Evolutionary conservation across 305 asterid species (phyloP), one percentile per base, ranked within the genome.

Genomic region (Ajuga reptans): DNA sequence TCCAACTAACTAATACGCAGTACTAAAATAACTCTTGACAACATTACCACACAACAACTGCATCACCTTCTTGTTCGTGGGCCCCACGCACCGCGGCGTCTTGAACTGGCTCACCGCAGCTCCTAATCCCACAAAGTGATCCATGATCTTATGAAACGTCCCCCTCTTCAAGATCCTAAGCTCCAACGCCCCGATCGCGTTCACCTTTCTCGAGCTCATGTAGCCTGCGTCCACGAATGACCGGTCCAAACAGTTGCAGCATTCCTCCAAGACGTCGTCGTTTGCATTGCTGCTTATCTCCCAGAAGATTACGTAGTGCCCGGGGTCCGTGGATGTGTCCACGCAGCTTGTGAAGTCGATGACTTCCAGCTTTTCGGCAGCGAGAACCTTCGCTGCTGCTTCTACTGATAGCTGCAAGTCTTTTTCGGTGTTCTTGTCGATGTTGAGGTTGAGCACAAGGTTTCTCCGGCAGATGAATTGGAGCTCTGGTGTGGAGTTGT

Each of bases 41-140:
- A 81, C 87, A 67, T 80, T 84, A 17, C 16, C 52, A 3, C 69
- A 71, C 10, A 88, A 72, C 33, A 88, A 82, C 9, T 81, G 79
- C 57, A 86, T 75, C 16, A 88, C 81, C 0, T 24, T 56, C 16
- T 6, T 65, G 49, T 88, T 88, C 6, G 57, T 27, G 0, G 77
- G 68, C 6, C 85, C 86, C 2, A 88, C 81, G 52, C 89, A 88
- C 5, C 95, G 68, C 4, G 95, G 95, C 7, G 89, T 86, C 75
- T 88, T 88, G 81, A 86, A 86, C 81, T 88, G 95, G 69, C 91
- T 88, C 18, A 84, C 92, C 8, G 95, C 91, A 41, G 85, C 84
- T 0, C 96, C 96, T 27, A 86, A 17, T 9, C 83, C 89, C 8
- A 88, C 92, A 27, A 71, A 80, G 31, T 86, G 86, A 36, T 88